A percentile compares a stretch with the other conserved stretches of the same genome.
phyloP scores from a whole-genome alignment of 2,329 filamentous ascomycete genomes.

The Endoconidiophora laricicola region DNA sequence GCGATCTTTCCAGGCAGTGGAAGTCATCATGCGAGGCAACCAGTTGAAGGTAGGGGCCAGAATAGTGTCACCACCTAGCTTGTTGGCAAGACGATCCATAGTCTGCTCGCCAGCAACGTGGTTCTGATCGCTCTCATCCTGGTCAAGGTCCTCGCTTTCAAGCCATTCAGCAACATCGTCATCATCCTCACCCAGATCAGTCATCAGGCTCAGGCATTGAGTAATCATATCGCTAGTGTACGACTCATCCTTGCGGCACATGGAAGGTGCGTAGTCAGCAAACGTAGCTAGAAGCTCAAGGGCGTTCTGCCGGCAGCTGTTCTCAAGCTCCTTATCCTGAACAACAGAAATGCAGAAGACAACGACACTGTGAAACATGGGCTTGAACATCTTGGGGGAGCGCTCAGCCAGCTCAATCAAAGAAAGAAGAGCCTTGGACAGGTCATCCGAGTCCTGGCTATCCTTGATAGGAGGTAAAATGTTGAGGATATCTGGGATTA shows the following conservation, averaged over 20 bases:
- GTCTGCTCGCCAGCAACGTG: slow-evolving; percentile 96
- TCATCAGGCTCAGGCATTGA: slow-evolving; percentile 95
- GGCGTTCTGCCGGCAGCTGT: slow-evolving; percentile 82
- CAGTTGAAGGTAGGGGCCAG: slow-evolving; percentile 88
- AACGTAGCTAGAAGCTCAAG: slow-evolving; percentile 97
- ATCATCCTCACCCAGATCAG: slow-evolving; percentile 84
- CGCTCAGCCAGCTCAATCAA: slow-evolving; percentile 88
- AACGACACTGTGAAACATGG: slow-evolving; percentile 80
- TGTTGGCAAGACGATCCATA: slow-evolving; percentile 95
- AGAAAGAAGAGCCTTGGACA: slow-evolving; percentile 76
- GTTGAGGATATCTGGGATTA: slow-evolving; percentile 85
- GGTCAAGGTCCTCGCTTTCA: slow-evolving; percentile 78
- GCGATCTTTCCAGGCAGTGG: slow-evolving; percentile 81
- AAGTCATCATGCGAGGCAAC: slow-evolving; percentile 96
- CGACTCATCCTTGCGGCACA: slow-evolving; percentile 86
- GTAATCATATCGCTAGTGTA: slow-evolving; percentile 97
- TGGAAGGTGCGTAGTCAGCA: slow-evolving; percentile 79
- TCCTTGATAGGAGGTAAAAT: slow-evolving; percentile 91
- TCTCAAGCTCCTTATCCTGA: slow-evolving; percentile 85
- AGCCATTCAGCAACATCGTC: slow-evolving; percentile 94
- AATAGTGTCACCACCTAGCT: slow-evolving; percentile 85
- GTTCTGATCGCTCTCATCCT: slow-evolving; percentile 91
- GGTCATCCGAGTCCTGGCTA: slow-evolving; percentile 71
- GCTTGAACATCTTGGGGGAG: slow-evolving; percentile 96
- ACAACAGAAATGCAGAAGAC: slow-evolving; percentile 87